Evolutionary conservation across 164 flowering plant genomes (phyloP).

Genomic region (Echeveria elegans): DNA sequence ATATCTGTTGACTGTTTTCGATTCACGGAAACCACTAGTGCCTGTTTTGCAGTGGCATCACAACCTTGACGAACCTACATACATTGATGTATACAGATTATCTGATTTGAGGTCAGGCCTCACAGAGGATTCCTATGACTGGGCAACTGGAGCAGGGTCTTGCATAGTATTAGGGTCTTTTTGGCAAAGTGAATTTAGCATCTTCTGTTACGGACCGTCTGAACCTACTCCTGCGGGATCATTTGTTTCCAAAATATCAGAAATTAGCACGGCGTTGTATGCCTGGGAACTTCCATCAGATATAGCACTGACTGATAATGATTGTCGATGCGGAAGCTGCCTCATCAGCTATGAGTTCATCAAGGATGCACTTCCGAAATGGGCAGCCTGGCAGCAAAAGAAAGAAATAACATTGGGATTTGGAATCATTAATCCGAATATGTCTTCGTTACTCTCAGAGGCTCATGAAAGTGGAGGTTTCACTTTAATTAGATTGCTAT

Average conservation of each 20-base stretch:
- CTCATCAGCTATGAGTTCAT: constrained; percentile 36
- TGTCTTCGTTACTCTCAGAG: constrained; percentile 16
- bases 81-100: constrained; percentile 38
- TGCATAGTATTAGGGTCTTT: constrained; percentile 71
- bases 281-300: constrained; percentile 78
- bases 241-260: constrained; percentile 23
- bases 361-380: constrained; percentile 38
- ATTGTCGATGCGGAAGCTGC: constrained; percentile 55
- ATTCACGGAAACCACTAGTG: constrained; percentile 48
- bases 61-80: constrained; percentile 36
- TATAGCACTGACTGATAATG: constrained; percentile 29
- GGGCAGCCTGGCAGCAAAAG: constrained; percentile 56
- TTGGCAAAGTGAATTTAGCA: constrained; percentile 47
- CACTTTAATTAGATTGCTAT: constrained; percentile 46
- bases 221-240: constrained; percentile 18
- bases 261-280: constrained; percentile 26
- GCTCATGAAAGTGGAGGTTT: constrained; percentile 46
- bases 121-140: constrained; percentile 18
- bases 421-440: constrained; percentile 34
- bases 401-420: constrained; percentile 57
- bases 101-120: constrained; percentile 45
- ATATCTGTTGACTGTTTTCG: constrained; percentile 43
- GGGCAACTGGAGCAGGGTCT: constrained; percentile 50
- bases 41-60: constrained; percentile 79
- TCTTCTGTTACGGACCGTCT: constrained; percentile 71